Conservation (phyloP, 192 early-diverging fungal species). For the Gaertneriomyces sp. region DNA sequence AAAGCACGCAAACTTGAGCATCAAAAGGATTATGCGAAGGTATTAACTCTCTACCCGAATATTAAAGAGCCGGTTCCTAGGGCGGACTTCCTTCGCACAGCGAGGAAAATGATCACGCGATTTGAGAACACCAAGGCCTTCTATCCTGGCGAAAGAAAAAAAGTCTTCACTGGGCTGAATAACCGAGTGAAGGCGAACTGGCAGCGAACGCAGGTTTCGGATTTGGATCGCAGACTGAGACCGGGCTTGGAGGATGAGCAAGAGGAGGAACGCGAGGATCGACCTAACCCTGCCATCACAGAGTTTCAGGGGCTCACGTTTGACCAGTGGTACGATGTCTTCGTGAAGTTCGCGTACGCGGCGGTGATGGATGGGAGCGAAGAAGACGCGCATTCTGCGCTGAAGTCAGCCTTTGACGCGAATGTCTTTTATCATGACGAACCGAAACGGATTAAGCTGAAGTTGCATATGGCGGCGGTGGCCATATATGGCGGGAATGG, state of each 20-base stretch:
- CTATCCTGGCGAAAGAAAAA: conserved; percentile 27
- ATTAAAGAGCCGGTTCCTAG: conserved; percentile 14
- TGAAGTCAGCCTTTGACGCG: conserved; percentile 55
- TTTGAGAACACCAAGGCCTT: conserved; percentile 41
- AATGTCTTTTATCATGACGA: conserved; percentile 61
- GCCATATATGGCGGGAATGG: conserved; percentile 40
- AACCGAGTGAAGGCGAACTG: conserved; percentile 4
- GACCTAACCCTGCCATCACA: neutral
- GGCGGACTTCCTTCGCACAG: conserved; percentile 35
- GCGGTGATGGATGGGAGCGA: conserved; percentile 47
- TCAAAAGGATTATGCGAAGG: neutral
- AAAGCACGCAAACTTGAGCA: conserved; percentile 7
- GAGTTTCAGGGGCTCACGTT: conserved; percentile 44
- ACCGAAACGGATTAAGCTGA: conserved; percentile 29
- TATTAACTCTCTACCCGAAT: neutral
- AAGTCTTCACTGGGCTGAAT: conserved; percentile 9
- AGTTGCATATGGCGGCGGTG: conserved; percentile 47
- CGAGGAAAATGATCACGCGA: conserved; percentile 25
- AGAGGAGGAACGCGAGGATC: conserved; percentile 11
- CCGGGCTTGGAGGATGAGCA: neutral
- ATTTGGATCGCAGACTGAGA: neutral
- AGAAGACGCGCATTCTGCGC: conserved; percentile 53
- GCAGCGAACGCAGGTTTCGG: neutral
- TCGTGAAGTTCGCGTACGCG: conserved; percentile 55
- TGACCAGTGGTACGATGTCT: conserved; percentile 62